Percentiles rank a stretch among this genome's conserved stretches.
Evolutionary conservation across 805 yeast species (phyloP).

Genomic region (Cyberlindnera nakhonratchasimensis): DNA sequence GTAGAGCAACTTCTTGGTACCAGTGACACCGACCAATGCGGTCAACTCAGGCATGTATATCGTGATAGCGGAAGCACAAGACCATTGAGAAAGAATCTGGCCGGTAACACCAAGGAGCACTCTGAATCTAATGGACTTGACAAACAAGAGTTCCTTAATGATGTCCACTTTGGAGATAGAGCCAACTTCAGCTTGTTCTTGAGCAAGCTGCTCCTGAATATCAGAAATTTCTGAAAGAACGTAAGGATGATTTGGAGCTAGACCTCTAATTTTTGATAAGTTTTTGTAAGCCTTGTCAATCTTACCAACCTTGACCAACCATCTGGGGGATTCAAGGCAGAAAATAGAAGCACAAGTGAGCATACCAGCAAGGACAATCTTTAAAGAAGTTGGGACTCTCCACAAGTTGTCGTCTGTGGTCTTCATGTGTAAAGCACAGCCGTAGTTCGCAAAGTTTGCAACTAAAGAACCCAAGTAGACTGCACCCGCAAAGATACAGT

Average conservation of each 20-base stretch:
- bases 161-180: constrained; percentile 25
- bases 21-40: constrained; percentile 43
- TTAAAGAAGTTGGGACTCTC: constrained; percentile 49
- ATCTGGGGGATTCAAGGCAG: constrained; percentile 50
- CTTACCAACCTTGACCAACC: constrained; percentile 37
- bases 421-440: constrained; percentile 45
- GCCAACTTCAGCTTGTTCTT: constrained; percentile 32
- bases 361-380: constrained; percentile 46
- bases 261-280: constrained; percentile 41
- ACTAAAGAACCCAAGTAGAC: constrained; percentile 53
- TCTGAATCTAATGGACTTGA: constrained; percentile 43
- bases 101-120: constrained; percentile 39
- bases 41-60: constrained; percentile 54
- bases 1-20: constrained; percentile 40
- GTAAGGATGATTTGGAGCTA: constrained; percentile 44
- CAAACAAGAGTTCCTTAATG: constrained; percentile 35
- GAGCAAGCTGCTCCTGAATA: constrained; percentile 44
- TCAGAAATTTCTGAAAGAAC: constrained; percentile 48
- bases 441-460: constrained; percentile 49
- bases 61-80: constrained; percentile 55
- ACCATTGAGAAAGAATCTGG: constrained; percentile 55
- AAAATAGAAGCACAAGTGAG: constrained; percentile 41
- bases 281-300: constrained; percentile 37
- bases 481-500: constrained; percentile 53
- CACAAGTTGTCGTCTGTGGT: constrained; percentile 40